These are phyloP conservation scores for Sugiyamaella paludigena DNA, from an alignment of 1,139 yeast species.

Conservation along the genomic window DNA sequence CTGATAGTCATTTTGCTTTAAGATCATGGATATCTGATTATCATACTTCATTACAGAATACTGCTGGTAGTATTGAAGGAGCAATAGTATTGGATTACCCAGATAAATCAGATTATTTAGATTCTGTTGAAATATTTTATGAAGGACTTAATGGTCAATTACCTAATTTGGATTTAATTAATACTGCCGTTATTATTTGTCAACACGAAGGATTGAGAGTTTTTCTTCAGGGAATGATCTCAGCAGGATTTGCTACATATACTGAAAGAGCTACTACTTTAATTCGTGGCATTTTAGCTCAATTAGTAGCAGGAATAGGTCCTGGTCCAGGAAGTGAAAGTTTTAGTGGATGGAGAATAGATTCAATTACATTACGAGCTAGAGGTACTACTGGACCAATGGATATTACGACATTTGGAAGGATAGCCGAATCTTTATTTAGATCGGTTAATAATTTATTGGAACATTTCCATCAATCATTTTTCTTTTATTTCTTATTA, in stretches of 20 bases:
- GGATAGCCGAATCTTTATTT: conserved; percentile 81
- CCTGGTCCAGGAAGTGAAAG: conserved; percentile 74
- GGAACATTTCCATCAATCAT: conserved; percentile 96
- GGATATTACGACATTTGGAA: conserved; percentile 89
- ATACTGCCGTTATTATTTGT: conserved; percentile 69
- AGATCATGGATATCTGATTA: conserved; percentile 94
- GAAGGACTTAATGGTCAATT: conserved; percentile 94
- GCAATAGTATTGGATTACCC: conserved; percentile 85
- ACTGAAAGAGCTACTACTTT: conserved; percentile 59
- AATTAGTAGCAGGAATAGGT: conserved; percentile 68
- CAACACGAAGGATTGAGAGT: conserved; percentile 72
- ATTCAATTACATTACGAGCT: conserved; percentile 79
- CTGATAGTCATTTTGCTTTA: conserved; percentile 64
- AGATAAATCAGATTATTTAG: conserved; percentile 57
- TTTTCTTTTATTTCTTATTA: conserved; percentile 83
- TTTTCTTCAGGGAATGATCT: conserved; percentile 56
- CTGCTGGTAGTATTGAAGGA: conserved; percentile 95
- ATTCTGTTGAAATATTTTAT: conserved; percentile 69
- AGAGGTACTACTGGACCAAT: conserved; percentile 53
- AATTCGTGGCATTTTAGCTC: conserved; percentile 59
- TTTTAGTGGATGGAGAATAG: conserved; percentile 95
- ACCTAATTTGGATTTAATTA: conserved; percentile 87
- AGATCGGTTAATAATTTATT: conserved; percentile 87
- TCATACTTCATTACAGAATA: conserved; percentile 76
- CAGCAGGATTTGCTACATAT: conserved; percentile 34